Conservation (phyloP, 257 asterid genomes). For the Nicotiana benthamiana region DNA sequence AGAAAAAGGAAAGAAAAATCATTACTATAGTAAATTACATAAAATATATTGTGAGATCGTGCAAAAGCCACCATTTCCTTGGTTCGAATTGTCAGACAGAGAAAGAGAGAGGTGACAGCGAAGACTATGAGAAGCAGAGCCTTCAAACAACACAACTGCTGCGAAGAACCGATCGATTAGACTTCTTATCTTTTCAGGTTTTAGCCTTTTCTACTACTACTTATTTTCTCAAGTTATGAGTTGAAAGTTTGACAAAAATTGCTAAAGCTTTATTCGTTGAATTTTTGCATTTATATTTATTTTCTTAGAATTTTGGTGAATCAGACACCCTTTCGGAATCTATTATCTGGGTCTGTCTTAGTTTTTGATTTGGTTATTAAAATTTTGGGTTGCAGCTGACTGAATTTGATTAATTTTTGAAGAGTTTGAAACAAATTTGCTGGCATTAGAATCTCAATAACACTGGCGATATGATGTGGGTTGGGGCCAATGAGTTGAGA, state of each 20-base stretch:
- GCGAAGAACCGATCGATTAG: neutral
- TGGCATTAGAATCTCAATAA: neutral
- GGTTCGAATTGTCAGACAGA: neutral
- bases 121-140: constrained; percentile 6
- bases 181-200: neutral
- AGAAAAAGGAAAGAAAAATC: neutral
- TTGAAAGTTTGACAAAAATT: neutral
- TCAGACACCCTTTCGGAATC: neutral
- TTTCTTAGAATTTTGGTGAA: neutral
- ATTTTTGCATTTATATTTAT: neutral
- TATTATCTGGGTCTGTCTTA: neutral
- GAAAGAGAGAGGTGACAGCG: neutral
- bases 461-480: neutral
- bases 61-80: neutral
- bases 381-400: neutral
- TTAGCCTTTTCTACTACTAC: neutral
- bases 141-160: neutral
- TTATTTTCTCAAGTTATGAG: neutral
- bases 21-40: neutral
- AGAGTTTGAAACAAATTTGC: neutral
- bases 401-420: neutral
- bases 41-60: constrained; percentile 2
- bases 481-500: neutral
- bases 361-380: neutral
- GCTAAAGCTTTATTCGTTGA: neutral